These are phyloP conservation scores for Nasturtium officinale DNA, from an alignment of 345 rosid species.

Conservation along the genomic window DNA sequence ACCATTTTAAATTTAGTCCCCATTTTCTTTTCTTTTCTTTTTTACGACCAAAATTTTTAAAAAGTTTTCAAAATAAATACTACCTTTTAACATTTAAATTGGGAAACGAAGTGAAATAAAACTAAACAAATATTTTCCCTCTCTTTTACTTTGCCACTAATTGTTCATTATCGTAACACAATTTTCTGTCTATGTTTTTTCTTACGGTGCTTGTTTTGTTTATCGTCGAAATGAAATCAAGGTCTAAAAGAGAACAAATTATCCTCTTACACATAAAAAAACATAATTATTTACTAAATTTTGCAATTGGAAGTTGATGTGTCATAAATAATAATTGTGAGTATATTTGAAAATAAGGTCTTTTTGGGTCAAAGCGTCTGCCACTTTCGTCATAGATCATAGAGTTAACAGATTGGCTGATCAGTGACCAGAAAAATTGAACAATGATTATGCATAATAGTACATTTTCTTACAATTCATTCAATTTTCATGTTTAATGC, in stretches of 20 bases:
- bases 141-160: not conserved
- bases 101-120: no score
- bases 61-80: no score
- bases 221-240: not conserved
- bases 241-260: no score
- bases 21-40: no score
- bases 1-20: no score
- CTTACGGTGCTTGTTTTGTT: no score
- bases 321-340: not conserved
- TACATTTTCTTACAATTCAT: not conserved
- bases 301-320: conserved; percentile 4
- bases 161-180: not conserved
- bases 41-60: no score
- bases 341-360: not conserved
- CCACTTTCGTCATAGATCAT: conserved; percentile 10
- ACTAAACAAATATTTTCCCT: not conserved
- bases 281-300: not conserved
- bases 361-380: conserved; percentile 32
- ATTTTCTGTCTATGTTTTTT: no score
- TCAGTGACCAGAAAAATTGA: not conserved
- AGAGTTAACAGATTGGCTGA: conserved; percentile 17
- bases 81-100: no score
- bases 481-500: not conserved
- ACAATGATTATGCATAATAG: not conserved
- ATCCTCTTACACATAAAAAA: no score